phyloP scores from a whole-genome alignment of 2,329 filamentous ascomycete genomes.

The Aspergillus ochraceoroseus region DNA sequence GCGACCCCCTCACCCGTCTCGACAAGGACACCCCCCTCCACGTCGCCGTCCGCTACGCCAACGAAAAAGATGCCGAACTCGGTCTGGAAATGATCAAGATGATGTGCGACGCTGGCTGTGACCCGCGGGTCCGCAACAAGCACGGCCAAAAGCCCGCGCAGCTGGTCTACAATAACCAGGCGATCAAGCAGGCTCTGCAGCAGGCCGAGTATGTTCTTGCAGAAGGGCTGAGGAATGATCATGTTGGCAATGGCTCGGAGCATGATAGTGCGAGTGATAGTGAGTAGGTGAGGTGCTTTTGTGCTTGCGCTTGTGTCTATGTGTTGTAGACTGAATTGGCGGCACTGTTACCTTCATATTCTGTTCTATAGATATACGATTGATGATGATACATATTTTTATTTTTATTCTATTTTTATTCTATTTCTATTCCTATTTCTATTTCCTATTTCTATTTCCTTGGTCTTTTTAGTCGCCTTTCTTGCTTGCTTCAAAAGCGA shows the following conservation, averaged over 20 bases:
- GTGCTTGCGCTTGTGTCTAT: constrained; percentile 1
- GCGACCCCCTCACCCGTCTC: constrained; percentile 45
- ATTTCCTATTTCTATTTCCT: background rate
- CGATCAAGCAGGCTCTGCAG: constrained; percentile 41
- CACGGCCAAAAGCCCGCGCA: constrained; percentile 45
- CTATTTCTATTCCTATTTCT: constrained; percentile 2
- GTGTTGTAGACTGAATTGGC: background rate
- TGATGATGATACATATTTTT: constrained; percentile 18
- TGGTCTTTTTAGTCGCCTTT: background rate
- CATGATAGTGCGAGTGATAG: constrained; percentile 42
- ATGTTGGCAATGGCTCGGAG: constrained; percentile 34
- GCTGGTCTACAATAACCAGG: constrained; percentile 42
- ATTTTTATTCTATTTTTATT: constrained; percentile 2
- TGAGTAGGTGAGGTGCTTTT: constrained; percentile 25
- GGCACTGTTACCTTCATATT: constrained; percentile 4
- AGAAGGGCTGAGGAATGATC: constrained; percentile 39
- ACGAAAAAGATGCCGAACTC: constrained; percentile 43
- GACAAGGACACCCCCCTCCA: constrained; percentile 47
- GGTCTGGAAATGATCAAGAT: constrained; percentile 47
- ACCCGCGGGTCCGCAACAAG: constrained; percentile 47
- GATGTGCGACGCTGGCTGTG: constrained; percentile 48
- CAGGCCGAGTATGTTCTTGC: constrained; percentile 47
- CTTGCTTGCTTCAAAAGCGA: background rate
- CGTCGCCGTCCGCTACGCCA: constrained; percentile 44
- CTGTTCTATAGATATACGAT: constrained; percentile 20